Evolutionary conservation across 169 alveolate genomes (phyloP).

Genomic region (Plasmodium inui): DNA sequence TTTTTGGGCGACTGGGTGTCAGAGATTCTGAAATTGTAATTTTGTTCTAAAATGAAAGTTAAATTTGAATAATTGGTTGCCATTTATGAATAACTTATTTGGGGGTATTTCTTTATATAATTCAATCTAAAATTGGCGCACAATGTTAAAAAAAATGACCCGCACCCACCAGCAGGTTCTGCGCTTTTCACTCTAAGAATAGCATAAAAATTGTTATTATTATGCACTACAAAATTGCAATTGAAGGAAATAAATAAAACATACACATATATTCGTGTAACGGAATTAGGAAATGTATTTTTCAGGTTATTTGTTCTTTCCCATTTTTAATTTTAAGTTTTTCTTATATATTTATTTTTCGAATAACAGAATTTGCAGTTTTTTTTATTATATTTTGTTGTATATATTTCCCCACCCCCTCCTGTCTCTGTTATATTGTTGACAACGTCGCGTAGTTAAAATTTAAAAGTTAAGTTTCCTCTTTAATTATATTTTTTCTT

Average conservation of each 20-base stretch:
- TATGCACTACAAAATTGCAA: not conserved
- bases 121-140: not conserved
- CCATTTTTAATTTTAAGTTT: not conserved
- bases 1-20: not conserved
- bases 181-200: not conserved
- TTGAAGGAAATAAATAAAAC: not conserved
- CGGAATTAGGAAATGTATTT: not conserved
- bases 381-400: not conserved
- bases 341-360: not conserved
- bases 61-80: not conserved
- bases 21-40: not conserved
- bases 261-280: constrained; percentile 11
- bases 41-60: not conserved
- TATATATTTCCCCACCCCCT: not conserved
- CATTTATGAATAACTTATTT: not conserved
- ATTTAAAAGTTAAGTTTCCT: not conserved
- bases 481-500: not conserved
- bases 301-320: not conserved
- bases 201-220: not conserved
- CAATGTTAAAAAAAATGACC: not conserved
- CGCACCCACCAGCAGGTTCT: constrained; percentile 14
- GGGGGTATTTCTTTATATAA: not conserved
- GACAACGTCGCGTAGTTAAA: not conserved
- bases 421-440: not conserved
- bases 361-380: not conserved